Percentiles rank a stretch among this genome's conserved stretches.
Conservation (phyloP, 2,329 filamentous ascomycete species). For the Penicillium sp. region DNA sequence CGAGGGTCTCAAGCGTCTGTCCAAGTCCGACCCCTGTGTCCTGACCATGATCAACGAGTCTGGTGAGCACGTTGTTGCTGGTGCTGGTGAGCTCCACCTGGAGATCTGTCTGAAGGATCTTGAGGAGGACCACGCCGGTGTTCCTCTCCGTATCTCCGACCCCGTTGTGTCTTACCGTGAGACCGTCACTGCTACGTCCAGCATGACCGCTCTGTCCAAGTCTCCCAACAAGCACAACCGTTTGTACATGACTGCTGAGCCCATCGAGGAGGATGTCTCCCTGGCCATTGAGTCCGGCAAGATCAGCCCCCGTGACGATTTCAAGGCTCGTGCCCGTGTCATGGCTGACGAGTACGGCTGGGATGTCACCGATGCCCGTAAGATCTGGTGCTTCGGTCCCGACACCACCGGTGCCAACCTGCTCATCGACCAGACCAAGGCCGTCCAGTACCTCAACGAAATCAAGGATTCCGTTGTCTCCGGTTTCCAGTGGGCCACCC, state of each 20-base stretch:
- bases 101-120: slow-evolving; percentile 99
- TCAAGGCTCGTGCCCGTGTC: slow-evolving; percentile 96
- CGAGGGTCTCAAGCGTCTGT: slow-evolving; percentile 99
- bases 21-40: slow-evolving; percentile 99
- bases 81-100: slow-evolving; percentile 98
- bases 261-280: slow-evolving; percentile 88
- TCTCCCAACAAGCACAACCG: slow-evolving; percentile 99
- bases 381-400: slow-evolving; percentile 99
- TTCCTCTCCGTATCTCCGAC: slow-evolving; percentile 96
- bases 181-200: slow-evolving; percentile 81
- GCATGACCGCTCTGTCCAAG: slow-evolving; percentile 97
- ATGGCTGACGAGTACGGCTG: slow-evolving; percentile 97
- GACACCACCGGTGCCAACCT: slow-evolving; percentile 98
- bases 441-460: slow-evolving; percentile 99
- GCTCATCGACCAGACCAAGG: slow-evolving; percentile 99
- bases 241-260: slow-evolving; percentile 93
- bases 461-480: slow-evolving; percentile 99
- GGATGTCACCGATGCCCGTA: slow-evolving; percentile 99
- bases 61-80: slow-evolving; percentile 98
- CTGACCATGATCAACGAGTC: slow-evolving; percentile 86
- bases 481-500: slow-evolving; percentile 99
- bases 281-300: slow-evolving; percentile 89
- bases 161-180: slow-evolving; percentile 99
- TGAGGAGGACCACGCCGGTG: slow-evolving; percentile 98
- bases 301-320: slow-evolving; percentile 94